Evolutionary conservation across 306 rosid species (phyloP).

Genomic region (Nissolia schottii): DNA sequence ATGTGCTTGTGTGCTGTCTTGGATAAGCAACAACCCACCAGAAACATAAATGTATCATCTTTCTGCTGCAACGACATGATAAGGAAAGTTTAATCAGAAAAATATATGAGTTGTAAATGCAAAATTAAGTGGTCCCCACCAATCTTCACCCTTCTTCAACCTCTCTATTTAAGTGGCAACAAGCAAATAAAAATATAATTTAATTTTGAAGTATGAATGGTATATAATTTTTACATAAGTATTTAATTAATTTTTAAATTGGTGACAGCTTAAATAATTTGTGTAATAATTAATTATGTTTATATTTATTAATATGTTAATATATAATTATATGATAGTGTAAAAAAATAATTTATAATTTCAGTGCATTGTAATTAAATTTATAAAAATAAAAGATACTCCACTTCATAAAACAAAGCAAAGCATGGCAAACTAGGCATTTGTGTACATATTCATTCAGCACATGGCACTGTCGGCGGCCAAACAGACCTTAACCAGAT

Average conservation of each 20-base stretch:
- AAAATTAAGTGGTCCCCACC: conserved; percentile 13
- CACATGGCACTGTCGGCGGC: conserved; percentile 45
- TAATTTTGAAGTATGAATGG: too few relatives aligned
- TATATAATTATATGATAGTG: too few relatives aligned
- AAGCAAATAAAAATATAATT: not conserved
- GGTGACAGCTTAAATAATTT: too few relatives aligned
- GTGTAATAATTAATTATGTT: too few relatives aligned
- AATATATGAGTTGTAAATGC: conserved; percentile 34
- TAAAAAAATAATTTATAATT: too few relatives aligned
- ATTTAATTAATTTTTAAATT: too few relatives aligned
- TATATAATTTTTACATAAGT: too few relatives aligned
- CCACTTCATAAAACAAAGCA: not conserved
- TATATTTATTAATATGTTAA: too few relatives aligned
- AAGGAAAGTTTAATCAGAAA: not conserved
- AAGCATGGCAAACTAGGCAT: not conserved
- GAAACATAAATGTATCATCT: conserved; percentile 32
- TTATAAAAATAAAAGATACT: too few relatives aligned
- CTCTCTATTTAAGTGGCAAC: not conserved
- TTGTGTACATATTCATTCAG: conserved; percentile 7
- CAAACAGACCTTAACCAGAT: conserved; percentile 2
- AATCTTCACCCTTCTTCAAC: not conserved
- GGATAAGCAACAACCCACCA: conserved; percentile 34
- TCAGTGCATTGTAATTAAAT: too few relatives aligned
- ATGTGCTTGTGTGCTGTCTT: conserved; percentile 35
- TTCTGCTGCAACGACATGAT: conserved; percentile 25